Percentiles rank a stretch among this genome's conserved stretches.
Evolutionary conservation across 225 moss, liverwort and hornwort species (phyloP).

Genomic region (Lunularia cruciata): DNA sequence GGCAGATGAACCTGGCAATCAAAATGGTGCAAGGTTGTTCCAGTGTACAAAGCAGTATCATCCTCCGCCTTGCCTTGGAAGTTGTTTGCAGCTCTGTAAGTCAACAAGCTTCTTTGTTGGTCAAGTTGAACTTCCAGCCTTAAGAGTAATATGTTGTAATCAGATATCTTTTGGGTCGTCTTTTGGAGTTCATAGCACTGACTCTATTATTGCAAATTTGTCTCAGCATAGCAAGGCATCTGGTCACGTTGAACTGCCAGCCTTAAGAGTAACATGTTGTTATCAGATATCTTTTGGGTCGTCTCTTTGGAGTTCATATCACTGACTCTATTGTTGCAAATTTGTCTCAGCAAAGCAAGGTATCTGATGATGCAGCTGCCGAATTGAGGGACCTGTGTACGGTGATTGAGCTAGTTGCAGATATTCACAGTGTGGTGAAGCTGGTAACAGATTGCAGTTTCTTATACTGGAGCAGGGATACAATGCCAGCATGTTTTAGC

Average conservation of each 20-base stretch:
- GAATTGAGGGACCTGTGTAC: constrained; percentile 74
- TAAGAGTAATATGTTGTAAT: no score
- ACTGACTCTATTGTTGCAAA: background rate
- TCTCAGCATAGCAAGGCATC: constrained; percentile 66
- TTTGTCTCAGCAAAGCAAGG: constrained; percentile 57
- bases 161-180: background rate
- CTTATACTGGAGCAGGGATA: constrained; percentile 94
- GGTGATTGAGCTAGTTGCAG: constrained; percentile 70
- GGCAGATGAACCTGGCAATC: constrained; percentile 77
- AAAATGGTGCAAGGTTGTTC: constrained; percentile 71
- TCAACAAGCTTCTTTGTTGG: background rate
- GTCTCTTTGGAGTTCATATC: background rate
- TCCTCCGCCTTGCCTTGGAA: constrained; percentile 83
- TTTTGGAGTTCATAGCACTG: background rate
- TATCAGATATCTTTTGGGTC: no score
- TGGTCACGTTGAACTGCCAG: no score
- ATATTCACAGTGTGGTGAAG: constrained; percentile 61
- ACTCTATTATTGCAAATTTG: background rate
- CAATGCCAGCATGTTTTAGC: constrained; percentile 83
- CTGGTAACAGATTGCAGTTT: constrained; percentile 87
- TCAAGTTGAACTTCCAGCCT: background rate
- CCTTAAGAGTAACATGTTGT: no score
- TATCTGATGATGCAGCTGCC: constrained; percentile 58
- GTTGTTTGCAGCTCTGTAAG: constrained; percentile 75
- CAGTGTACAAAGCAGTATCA: constrained; percentile 62